These are phyloP conservation scores for Beauveria scarabaeidicola DNA, from an alignment of 2,329 filamentous ascomycete species.

Conservation along the genomic window DNA sequence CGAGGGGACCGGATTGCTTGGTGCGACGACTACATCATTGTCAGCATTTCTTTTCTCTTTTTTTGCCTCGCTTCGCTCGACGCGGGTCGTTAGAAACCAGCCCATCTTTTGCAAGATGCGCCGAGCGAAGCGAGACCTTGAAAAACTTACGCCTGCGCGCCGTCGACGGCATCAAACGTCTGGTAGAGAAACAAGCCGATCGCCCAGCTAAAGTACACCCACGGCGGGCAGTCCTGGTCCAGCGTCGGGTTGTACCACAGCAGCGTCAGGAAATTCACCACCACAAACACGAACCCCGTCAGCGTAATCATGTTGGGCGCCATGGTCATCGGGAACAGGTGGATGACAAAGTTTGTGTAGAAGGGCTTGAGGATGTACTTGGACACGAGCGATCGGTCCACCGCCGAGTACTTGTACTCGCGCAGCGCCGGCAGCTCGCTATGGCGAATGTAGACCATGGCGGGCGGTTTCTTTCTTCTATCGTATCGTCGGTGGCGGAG, in stretches of 20 bases:
- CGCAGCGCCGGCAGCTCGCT: conserved; percentile 80
- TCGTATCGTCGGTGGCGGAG: neutral
- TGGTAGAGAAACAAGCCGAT: conserved; percentile 90
- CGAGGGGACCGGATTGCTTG: conserved; percentile 82
- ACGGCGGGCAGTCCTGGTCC: conserved; percentile 84
- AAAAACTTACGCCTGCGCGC: conserved; percentile 70
- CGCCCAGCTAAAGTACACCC: conserved; percentile 93
- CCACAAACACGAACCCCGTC: conserved; percentile 80
- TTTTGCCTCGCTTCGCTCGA: conserved; percentile 7
- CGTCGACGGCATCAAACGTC: conserved; percentile 96
- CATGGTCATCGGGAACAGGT: conserved; percentile 93
- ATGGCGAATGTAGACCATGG: conserved; percentile 93
- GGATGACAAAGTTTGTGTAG: conserved; percentile 90
- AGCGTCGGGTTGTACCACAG: conserved; percentile 94
- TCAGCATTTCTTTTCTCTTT: neutral
- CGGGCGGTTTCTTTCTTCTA: conserved; percentile 15
- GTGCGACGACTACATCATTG: conserved; percentile 61
- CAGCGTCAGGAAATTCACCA: conserved; percentile 82
- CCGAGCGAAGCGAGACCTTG: neutral
- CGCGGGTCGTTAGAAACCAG: neutral
- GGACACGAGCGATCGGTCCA: conserved; percentile 84
- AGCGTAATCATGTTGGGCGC: conserved; percentile 83
- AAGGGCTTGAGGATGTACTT: conserved; percentile 96
- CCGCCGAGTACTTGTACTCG: conserved; percentile 89
- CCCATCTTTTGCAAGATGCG: neutral